Percentiles rank a stretch among this genome's conserved stretches.
phyloP scores from a whole-genome alignment of 768 basidiomycete genomes.

The Sutorius australiensis region DNA sequence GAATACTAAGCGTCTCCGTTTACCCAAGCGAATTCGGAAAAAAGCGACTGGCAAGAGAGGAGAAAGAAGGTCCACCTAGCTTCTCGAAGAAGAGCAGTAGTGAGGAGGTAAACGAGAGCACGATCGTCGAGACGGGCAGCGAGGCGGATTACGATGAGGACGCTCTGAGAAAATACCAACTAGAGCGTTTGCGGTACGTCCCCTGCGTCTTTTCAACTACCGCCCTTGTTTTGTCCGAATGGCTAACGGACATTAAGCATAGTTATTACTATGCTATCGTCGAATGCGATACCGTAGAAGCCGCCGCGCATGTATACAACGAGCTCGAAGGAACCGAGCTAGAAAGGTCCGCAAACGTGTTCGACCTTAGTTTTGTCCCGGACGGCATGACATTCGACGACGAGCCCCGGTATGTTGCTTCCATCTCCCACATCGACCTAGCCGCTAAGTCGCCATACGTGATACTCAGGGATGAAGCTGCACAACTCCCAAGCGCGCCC shows the following conservation, averaged over 20 bases:
- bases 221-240: not conserved
- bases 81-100: constrained; percentile 56
- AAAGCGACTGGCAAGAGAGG: constrained; percentile 79
- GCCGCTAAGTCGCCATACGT: not conserved
- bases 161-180: constrained; percentile 84
- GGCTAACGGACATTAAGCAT: constrained; percentile 14
- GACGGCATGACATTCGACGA: constrained; percentile 83
- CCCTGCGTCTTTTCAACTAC: not conserved
- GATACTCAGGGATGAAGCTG: constrained; percentile 73
- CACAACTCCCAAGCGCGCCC: constrained; percentile 50
- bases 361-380: constrained; percentile 92
- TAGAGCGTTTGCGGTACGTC: constrained; percentile 83
- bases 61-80: constrained; percentile 83
- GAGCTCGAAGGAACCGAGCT: constrained; percentile 95
- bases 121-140: constrained; percentile 60
- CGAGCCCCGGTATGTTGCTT: constrained; percentile 55
- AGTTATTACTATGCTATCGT: constrained; percentile 97
- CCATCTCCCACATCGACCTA: not conserved
- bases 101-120: constrained; percentile 61
- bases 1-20: constrained; percentile 71
- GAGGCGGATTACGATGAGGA: constrained; percentile 86
- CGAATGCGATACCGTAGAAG: constrained; percentile 73
- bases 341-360: constrained; percentile 93
- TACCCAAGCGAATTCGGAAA: constrained; percentile 96
- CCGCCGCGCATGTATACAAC: constrained; percentile 74